phyloP scores from a whole-genome alignment of 1,284 basidiomycete species.

The Hemileia vastatrix region DNA sequence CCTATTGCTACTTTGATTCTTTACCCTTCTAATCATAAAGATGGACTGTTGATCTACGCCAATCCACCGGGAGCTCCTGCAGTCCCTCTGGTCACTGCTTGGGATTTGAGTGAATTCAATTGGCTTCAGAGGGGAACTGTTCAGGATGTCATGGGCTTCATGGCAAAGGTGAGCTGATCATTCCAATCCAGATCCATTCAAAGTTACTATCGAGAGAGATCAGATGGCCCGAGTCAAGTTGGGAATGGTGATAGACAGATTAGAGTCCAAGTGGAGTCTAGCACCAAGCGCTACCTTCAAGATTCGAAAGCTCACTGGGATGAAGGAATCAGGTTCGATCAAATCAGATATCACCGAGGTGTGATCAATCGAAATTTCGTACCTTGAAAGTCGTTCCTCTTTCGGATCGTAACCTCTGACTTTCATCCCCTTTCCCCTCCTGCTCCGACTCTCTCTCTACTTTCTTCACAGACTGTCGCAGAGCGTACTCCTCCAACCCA shows the following conservation, averaged over 20 bases:
- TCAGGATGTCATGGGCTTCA: background rate
- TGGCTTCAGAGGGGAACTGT: constrained; percentile 76
- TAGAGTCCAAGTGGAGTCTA: background rate
- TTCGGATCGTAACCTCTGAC: constrained; percentile 49
- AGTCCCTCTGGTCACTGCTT: constrained; percentile 58
- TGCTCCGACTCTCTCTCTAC: background rate
- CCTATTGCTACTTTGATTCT: too few relatives aligned
- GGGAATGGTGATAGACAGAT: background rate
- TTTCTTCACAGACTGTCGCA: constrained; percentile 71
- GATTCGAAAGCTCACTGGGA: constrained; percentile 74
- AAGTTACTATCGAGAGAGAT: too few relatives aligned
- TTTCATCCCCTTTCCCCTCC: constrained; percentile 57
- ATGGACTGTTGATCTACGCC: constrained; percentile 30
- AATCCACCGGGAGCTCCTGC: constrained; percentile 48
- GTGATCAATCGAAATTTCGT: too few relatives aligned
- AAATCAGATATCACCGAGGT: too few relatives aligned
- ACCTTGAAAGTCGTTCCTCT: too few relatives aligned
- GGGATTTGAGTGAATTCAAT: constrained; percentile 79
- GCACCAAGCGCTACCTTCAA: constrained; percentile 13
- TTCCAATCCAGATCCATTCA: too few relatives aligned
- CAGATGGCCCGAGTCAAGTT: too few relatives aligned
- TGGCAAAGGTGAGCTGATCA: background rate
- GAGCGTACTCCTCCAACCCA: constrained; percentile 73
- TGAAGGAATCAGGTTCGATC: too few relatives aligned
- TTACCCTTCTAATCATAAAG: too few relatives aligned